Conservation (phyloP, 768 basidiomycete genomes). For the Ephemerocybe angulata region DNA sequence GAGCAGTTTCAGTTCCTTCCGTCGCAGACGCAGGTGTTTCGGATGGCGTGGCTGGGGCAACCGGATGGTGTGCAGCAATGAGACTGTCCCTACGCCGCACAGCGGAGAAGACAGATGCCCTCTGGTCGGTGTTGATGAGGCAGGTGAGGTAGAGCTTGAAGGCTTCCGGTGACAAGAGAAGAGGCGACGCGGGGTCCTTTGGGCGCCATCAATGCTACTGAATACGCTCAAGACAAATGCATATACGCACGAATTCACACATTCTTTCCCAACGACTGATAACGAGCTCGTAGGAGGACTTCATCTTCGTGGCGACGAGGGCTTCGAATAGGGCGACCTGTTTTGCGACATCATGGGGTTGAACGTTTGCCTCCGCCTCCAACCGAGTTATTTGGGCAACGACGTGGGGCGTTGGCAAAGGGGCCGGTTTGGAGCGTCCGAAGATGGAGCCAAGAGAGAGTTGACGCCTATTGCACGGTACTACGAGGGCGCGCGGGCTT, state of each 20-base stretch:
- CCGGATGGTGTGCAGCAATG: constrained; percentile 36
- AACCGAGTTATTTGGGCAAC: constrained; percentile 69
- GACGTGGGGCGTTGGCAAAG: constrained; percentile 56
- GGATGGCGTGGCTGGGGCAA: constrained; percentile 9
- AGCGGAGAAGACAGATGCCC: constrained; percentile 56
- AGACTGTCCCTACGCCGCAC: constrained; percentile 68
- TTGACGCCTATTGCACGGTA: constrained; percentile 13
- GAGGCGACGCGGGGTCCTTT: constrained; percentile 66
- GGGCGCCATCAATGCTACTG: constrained; percentile 10
- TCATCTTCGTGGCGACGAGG: constrained; percentile 58
- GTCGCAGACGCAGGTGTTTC: not conserved
- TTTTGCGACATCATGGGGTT: constrained; percentile 63
- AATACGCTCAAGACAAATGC: not conserved
- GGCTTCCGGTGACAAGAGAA: constrained; percentile 65
- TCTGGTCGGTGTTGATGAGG: constrained; percentile 55
- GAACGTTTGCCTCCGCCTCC: constrained; percentile 74
- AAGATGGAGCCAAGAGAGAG: constrained; percentile 45
- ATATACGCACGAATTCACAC: constrained; percentile 70
- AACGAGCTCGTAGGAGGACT: constrained; percentile 66
- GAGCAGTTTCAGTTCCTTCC: constrained; percentile 11
- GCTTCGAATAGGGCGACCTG: constrained; percentile 71
- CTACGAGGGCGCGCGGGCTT: constrained; percentile 13
- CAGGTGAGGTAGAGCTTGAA: constrained; percentile 76
- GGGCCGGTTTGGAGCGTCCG: constrained; percentile 41
- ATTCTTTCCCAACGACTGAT: constrained; percentile 80